Conservation (phyloP, 805 yeast genomes). For the Zygosaccharomyces rouxii region DNA sequence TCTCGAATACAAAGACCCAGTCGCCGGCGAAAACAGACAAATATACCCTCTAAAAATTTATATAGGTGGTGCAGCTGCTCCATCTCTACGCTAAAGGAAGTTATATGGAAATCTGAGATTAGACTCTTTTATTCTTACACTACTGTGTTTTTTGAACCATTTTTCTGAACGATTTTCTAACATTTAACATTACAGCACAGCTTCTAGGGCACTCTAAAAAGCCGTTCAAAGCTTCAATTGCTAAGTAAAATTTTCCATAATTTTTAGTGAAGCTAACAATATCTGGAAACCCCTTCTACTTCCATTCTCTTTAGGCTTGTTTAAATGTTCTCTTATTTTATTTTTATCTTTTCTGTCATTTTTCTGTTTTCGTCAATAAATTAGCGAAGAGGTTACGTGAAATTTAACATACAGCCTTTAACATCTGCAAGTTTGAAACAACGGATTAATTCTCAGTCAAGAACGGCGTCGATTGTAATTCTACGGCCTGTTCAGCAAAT, state of each 20-base stretch:
- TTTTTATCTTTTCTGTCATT: conserved; percentile 2
- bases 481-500: background rate
- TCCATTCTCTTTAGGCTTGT: background rate
- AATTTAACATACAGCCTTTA: background rate
- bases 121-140: too few species aligned
- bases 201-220: background rate
- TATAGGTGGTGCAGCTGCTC: too few species aligned
- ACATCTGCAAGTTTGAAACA: background rate
- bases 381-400: background rate
- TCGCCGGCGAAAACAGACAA: too few species aligned
- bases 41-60: too few species aligned
- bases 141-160: too few species aligned
- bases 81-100: too few species aligned
- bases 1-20: too few species aligned
- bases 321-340: background rate
- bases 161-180: background rate
- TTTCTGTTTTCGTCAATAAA: conserved; percentile 2
- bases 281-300: background rate
- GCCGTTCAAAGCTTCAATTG: background rate
- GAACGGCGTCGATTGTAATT: background rate
- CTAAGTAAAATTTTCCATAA: background rate
- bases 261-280: background rate
- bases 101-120: too few species aligned
- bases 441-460: background rate
- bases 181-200: background rate